Evolutionary conservation across 805 yeast genomes (phyloP).

Genomic region (Kuraishia cidri): DNA sequence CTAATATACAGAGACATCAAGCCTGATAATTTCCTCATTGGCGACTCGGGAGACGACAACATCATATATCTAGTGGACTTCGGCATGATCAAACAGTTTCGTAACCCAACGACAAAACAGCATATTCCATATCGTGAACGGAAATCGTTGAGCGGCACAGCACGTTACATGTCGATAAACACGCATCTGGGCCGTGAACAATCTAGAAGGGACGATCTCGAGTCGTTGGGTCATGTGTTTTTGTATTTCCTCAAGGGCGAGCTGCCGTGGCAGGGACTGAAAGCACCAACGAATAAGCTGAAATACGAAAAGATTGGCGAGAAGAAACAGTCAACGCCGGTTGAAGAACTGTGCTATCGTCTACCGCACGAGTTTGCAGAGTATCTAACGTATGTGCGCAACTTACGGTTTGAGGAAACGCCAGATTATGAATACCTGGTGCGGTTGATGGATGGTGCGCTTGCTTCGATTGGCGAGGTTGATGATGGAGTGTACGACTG

Average conservation of each 20-base stretch:
- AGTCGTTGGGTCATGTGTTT: conserved; percentile 75
- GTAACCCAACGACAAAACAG: conserved; percentile 72
- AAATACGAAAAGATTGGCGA: conserved; percentile 82
- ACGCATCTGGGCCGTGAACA: conserved; percentile 86
- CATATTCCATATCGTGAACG: conserved; percentile 80
- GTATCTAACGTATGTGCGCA: conserved; percentile 60
- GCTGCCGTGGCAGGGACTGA: conserved; percentile 86
- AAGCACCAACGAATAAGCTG: conserved; percentile 78
- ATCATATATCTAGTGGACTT: conserved; percentile 69
- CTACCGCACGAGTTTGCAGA: conserved; percentile 71
- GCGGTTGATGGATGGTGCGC: conserved; percentile 47
- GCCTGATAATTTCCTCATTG: conserved; percentile 76
- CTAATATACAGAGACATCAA: conserved; percentile 75
- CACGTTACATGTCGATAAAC: conserved; percentile 81
- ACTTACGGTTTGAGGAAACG: conserved; percentile 66
- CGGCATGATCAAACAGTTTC: conserved; percentile 81
- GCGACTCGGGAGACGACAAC: conserved; percentile 46
- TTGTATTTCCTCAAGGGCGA: conserved; percentile 72
- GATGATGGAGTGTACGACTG: conserved; percentile 73
- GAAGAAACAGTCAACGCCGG: conserved; percentile 63
- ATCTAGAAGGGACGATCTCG: conserved; percentile 76
- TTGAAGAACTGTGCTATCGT: conserved; percentile 51
- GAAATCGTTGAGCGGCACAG: conserved; percentile 77
- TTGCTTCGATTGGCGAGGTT: conserved; percentile 46
- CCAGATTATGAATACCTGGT: conserved; percentile 70